A percentile compares a stretch with the other conserved stretches of the same genome.
phyloP scores from a whole-genome alignment of 163 green algal species.

The Scenedesmus sp. region DNA sequence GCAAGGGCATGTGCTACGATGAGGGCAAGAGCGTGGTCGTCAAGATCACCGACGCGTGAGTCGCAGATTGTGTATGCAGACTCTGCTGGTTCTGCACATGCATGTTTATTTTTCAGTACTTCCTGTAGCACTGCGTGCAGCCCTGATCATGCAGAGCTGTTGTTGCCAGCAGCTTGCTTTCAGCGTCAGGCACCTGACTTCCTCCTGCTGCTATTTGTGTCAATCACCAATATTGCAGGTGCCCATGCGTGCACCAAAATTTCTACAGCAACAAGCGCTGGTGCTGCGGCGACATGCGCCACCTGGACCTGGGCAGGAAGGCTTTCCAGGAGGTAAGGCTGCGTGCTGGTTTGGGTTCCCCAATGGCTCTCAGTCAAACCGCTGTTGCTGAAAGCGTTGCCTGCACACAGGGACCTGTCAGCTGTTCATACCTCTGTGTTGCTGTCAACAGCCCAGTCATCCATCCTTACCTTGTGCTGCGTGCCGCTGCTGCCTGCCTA shows the following conservation, averaged over 20 bases:
- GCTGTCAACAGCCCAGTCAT: no score
- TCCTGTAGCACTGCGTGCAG: background rate
- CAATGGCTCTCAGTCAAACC: background rate
- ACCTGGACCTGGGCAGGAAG: background rate
- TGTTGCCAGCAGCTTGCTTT: background rate
- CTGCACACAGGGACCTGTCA: no score
- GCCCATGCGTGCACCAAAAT: background rate
- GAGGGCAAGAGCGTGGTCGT: background rate
- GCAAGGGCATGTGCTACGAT: background rate
- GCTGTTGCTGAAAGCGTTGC: no score
- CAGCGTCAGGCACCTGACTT: background rate
- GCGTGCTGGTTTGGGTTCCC: background rate
- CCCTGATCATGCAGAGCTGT: background rate
- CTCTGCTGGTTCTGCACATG: no score
- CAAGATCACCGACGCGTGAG: background rate
- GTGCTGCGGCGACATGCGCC: constrained; percentile 6
- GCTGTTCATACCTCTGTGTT: no score
- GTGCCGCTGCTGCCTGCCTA: background rate
- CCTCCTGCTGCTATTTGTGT: background rate
- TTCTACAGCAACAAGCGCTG: background rate
- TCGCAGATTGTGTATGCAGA: background rate
- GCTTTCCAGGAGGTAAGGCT: background rate
- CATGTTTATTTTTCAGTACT: no score
- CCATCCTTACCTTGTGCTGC: background rate
- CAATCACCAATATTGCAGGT: background rate